These are phyloP conservation scores for Colletotrichum horii DNA, from an alignment of 2,329 filamentous ascomycete species.

Conservation along the genomic window DNA sequence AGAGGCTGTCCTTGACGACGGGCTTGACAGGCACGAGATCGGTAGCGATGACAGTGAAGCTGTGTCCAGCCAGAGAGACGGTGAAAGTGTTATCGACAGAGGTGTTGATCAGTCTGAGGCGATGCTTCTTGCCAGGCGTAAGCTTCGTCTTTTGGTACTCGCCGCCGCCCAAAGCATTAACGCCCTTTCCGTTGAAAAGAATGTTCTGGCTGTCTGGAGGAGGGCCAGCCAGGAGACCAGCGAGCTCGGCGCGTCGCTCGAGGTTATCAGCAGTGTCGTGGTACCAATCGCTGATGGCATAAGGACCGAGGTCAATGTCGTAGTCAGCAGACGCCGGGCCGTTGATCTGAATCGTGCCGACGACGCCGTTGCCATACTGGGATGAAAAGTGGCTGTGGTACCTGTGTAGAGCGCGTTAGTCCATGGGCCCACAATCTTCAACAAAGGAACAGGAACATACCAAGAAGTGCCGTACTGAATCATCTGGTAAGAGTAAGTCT, in stretches of 20 bases:
- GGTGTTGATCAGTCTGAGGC: slow-evolving; percentile 55
- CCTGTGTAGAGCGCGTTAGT: slow-evolving; percentile 28
- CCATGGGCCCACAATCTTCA: neutral
- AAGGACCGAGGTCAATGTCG: slow-evolving; percentile 65
- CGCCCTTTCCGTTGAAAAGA: slow-evolving; percentile 48
- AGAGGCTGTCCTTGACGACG: slow-evolving; percentile 51
- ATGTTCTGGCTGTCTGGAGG: slow-evolving; percentile 39
- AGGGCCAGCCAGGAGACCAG: slow-evolving; percentile 20
- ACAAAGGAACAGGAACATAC: slow-evolving; percentile 19
- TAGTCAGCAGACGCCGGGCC: slow-evolving; percentile 52
- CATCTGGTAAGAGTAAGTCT: slow-evolving; percentile 39
- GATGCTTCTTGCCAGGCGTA: slow-evolving; percentile 50
- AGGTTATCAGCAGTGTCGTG: slow-evolving; percentile 38
- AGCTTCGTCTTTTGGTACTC: slow-evolving; percentile 35
- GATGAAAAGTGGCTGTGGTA: slow-evolving; percentile 58
- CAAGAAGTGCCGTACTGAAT: slow-evolving; percentile 42
- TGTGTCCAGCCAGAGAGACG: slow-evolving; percentile 57
- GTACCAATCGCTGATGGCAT: slow-evolving; percentile 60
- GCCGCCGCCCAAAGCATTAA: slow-evolving; percentile 33
- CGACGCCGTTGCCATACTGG: slow-evolving; percentile 57
- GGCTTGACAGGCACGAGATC: slow-evolving; percentile 60
- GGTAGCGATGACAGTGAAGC: slow-evolving; percentile 55
- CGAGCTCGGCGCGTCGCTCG: slow-evolving; percentile 14
- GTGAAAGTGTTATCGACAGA: slow-evolving; percentile 54
- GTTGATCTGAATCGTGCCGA: slow-evolving; percentile 55